Evolutionary conservation across 208 protist genomes (phyloP).

Genomic region (Naegleria gruberi): DNA sequence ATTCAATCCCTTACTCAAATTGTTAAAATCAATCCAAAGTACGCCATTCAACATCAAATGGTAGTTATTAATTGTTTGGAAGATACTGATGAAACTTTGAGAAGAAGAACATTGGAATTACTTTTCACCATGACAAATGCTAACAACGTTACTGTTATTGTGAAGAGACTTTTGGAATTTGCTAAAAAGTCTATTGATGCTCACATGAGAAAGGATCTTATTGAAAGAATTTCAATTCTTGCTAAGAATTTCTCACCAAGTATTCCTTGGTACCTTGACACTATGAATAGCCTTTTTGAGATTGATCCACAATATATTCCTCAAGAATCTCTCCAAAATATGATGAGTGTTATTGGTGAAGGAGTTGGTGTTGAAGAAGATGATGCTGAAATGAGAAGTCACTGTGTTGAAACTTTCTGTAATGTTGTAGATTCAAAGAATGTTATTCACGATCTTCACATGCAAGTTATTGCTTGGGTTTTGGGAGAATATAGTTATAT

Average conservation of each 20-base stretch:
- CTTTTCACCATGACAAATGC: constrained; percentile 86
- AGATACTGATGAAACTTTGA: constrained; percentile 81
- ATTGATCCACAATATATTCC: constrained; percentile 61
- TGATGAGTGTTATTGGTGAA: constrained; percentile 81
- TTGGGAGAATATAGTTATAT: constrained; percentile 86
- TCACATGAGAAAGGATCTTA: constrained; percentile 61
- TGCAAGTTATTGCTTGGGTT: constrained; percentile 70
- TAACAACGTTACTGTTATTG: constrained; percentile 76
- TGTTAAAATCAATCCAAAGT: constrained; percentile 69
- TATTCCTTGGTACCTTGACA: constrained; percentile 65
- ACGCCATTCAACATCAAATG: constrained; percentile 74
- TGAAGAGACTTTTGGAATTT: constrained; percentile 70
- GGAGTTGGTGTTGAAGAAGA: constrained; percentile 54
- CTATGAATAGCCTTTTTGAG: constrained; percentile 77
- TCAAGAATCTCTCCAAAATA: constrained; percentile 59
- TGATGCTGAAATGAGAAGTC: constrained; percentile 57
- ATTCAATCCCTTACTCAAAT: constrained; percentile 80
- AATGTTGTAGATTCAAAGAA: constrained; percentile 48
- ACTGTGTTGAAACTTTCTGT: constrained; percentile 63
- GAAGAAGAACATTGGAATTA: constrained; percentile 77
- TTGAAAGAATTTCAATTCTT: constrained; percentile 61
- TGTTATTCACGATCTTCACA: constrained; percentile 48
- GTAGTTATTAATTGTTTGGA: constrained; percentile 86
- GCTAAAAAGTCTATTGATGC: constrained; percentile 52
- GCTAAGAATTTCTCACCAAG: constrained; percentile 61